Base-by-base conservation (phyloP, 2,329 filamentous ascomycete species). In the Clonostachys solani region DNA sequence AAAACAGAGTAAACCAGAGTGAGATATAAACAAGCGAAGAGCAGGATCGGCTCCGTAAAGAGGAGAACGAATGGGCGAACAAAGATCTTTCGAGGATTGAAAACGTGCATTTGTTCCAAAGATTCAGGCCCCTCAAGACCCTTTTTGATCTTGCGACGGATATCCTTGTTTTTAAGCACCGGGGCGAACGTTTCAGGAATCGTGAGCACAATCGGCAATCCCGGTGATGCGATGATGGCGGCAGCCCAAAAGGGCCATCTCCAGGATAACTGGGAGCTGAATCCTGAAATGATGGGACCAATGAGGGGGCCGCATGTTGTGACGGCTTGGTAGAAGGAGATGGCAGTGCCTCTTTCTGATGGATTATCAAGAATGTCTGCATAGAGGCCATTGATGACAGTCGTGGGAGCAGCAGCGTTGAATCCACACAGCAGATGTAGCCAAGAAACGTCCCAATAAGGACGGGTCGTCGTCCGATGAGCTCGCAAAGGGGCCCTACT, bases 281-380 rank as follows among this genome's bases (percentile, higher is more conserved):
- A 78, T 0, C 75, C 75, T 13, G 74, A 75, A 17, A 77, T 67
- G 12, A 79, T 69, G 2, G 76, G 75, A 0, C 76, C 77, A 2
- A 79, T 57, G 1, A 77, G 68, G 6, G 62, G 62, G 0, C 60
- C 63, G 5, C 57, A 48, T 3, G 57, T 64, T 8, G 63, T 66
- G 38, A 66, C 52, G 7, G 54, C 55, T 62, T 66, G 65, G 57
- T 66, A 66, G 4, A 65, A 49, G 10, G 62, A 58, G 33, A 66
- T 57, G 29, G 63, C 63, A 10, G 57, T 60, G 19, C 63, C 63
- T 17, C 63, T 54, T 3, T 54, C 52, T 2, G 62, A 58, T 2
- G 63, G 62, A 12, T 61, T 45, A 46, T 65, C 59, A 13, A 66
- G 47, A 19, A 64, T 61, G 17, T 66, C 63, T 12, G 62, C 55